phyloP scores from a whole-genome alignment of 1,284 basidiomycete genomes.

The Tranzscheliella williamsii region DNA sequence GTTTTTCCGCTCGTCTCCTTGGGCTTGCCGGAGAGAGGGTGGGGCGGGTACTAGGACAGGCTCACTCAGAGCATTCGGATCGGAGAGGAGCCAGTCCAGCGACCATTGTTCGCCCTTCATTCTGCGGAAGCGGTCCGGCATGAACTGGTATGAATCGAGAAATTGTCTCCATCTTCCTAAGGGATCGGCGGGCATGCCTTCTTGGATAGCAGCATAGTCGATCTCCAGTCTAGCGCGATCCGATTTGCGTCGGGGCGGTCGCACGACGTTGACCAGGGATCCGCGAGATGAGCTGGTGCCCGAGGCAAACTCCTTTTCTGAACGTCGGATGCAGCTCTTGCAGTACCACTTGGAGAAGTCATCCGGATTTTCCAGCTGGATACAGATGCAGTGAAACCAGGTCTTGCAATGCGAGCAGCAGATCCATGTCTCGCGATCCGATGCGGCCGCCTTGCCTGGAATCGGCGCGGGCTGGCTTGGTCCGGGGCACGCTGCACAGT shows the following conservation, averaged over 20 bases:
- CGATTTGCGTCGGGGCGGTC: slow-evolving; percentile 33
- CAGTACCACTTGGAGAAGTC: slow-evolving; percentile 51
- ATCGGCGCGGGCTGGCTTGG: slow-evolving; percentile 16
- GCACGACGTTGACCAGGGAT: slow-evolving; percentile 20
- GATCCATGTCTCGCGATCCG: slow-evolving; percentile 42
- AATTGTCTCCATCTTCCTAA: slow-evolving; percentile 39
- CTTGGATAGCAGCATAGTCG: slow-evolving; percentile 53
- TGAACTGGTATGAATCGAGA: slow-evolving; percentile 24
- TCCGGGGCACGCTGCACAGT: slow-evolving; percentile 33
- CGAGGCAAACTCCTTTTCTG: slow-evolving; percentile 8
- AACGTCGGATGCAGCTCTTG: slow-evolving; percentile 22
- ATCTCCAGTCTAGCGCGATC: slow-evolving; percentile 29
- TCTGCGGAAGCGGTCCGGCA: slow-evolving; percentile 28
- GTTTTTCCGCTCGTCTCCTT: not conserved
- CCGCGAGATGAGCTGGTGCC: slow-evolving; percentile 11
- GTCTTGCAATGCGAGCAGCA: slow-evolving; percentile 46
- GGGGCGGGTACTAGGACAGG: slow-evolving; percentile 40
- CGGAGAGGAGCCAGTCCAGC: slow-evolving; percentile 39
- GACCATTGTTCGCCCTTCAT: slow-evolving; percentile 43
- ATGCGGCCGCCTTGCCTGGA: slow-evolving; percentile 31
- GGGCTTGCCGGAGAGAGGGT: not conserved
- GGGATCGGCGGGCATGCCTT: slow-evolving; percentile 47
- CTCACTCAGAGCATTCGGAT: slow-evolving; percentile 22
- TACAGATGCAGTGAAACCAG: slow-evolving; percentile 51
- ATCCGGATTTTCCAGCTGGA: slow-evolving; percentile 33